A percentile compares a stretch with the other conserved stretches of the same genome.
Evolutionary conservation across 2,329 filamentous ascomycete species (phyloP).

Genomic region (Cadophora sp.): DNA sequence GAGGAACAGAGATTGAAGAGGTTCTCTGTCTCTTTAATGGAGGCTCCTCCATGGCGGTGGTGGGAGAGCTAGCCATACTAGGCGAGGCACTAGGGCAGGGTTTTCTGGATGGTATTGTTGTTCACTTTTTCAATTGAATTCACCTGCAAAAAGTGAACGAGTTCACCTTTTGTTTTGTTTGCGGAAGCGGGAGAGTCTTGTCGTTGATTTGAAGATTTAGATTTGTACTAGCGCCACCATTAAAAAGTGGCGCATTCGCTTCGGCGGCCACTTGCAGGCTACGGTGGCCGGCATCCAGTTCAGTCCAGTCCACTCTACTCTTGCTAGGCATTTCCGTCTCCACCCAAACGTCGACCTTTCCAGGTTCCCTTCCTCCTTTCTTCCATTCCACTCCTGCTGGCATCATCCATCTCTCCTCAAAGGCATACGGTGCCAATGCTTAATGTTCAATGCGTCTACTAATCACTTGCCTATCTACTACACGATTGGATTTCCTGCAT

Average conservation of each 20-base stretch:
- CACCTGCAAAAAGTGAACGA: slow-evolving; percentile 16
- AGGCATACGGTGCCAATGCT: no score
- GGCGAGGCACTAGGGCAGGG: slow-evolving; percentile 10
- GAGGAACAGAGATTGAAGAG: slow-evolving; percentile 24
- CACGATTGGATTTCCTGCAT: not conserved
- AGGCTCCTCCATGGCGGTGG: slow-evolving; percentile 28
- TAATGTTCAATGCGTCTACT: not conserved
- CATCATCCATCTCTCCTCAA: not conserved
- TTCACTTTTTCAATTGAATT: slow-evolving; percentile 16
- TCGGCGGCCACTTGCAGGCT: not conserved
- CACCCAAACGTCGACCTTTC: not conserved
- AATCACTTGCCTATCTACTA: not conserved
- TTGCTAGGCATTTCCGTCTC: not conserved
- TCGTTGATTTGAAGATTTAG: slow-evolving; percentile 14
- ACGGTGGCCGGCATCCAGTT: slow-evolving; percentile 14
- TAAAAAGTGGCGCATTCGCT: slow-evolving; percentile 12
- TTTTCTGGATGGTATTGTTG: not conserved
- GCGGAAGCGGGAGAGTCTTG: not conserved
- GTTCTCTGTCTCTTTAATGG: slow-evolving; percentile 36
- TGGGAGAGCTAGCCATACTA: slow-evolving; percentile 34
- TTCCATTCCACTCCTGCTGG: not conserved
- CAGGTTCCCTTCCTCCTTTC: not conserved
- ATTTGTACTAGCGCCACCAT: slow-evolving; percentile 14
- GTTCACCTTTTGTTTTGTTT: slow-evolving; percentile 11
- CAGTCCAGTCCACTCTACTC: no score